A percentile compares a stretch with the other conserved stretches of the same genome.
Evolutionary conservation across 345 rosid genomes (phyloP).

Genomic region (Eutrema japonicum): DNA sequence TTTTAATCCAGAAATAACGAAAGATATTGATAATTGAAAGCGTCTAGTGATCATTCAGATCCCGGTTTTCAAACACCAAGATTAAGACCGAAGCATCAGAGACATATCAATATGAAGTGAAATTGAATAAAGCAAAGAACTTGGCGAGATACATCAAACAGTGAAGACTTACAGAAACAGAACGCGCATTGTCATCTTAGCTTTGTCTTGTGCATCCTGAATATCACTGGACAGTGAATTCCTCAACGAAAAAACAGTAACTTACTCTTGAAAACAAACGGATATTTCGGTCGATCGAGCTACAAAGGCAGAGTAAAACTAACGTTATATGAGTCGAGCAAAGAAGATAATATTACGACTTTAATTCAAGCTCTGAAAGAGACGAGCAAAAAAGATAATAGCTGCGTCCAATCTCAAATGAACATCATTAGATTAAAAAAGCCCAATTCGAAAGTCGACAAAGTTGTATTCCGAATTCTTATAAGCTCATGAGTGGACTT

Average conservation of each 20-base stretch:
- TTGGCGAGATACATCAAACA: neutral
- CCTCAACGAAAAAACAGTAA: neutral
- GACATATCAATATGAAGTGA: neutral
- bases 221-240: neutral
- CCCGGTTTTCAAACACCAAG: neutral
- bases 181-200: neutral
- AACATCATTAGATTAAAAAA: neutral
- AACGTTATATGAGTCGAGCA: slow-evolving; percentile 1
- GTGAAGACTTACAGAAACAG: slow-evolving; percentile 20
- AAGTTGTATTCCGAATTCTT: neutral
- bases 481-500: slow-evolving; percentile 12
- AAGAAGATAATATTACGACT: neutral
- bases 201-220: slow-evolving; percentile 17
- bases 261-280: neutral
- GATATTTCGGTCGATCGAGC: neutral
- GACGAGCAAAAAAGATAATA: neutral
- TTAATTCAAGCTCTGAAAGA: neutral
- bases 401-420: neutral
- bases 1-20: neutral
- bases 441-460: neutral
- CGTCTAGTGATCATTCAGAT: neutral
- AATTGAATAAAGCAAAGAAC: neutral
- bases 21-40: neutral
- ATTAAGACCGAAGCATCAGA: neutral
- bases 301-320: slow-evolving; percentile 24